A percentile compares a stretch with the other conserved stretches of the same genome.
phyloP scores from a whole-genome alignment of 768 basidiomycete species.

The Tricholoma matsutake region DNA sequence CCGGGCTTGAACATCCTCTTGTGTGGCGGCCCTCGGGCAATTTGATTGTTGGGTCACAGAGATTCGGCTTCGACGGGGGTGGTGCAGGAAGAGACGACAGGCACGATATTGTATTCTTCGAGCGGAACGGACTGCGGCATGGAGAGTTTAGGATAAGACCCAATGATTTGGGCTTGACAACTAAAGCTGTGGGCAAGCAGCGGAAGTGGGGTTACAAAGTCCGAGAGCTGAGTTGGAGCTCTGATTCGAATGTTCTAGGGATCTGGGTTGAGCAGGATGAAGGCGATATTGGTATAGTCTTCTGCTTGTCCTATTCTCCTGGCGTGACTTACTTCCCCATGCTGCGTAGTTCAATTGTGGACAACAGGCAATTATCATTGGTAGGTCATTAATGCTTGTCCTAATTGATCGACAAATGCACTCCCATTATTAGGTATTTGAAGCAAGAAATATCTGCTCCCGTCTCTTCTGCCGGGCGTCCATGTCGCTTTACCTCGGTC shows the following conservation, averaged over 20 bases:
- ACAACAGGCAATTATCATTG: conserved; percentile 94
- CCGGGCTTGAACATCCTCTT: conserved; percentile 76
- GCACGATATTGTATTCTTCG: conserved; percentile 92
- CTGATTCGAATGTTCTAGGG: conserved; percentile 81
- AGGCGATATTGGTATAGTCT: conserved; percentile 65
- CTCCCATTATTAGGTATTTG: conserved; percentile 62
- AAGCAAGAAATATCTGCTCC: conserved; percentile 81
- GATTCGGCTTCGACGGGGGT: conserved; percentile 76
- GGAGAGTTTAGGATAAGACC: conserved; percentile 75
- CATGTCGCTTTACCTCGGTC: conserved; percentile 66
- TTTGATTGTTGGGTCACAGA: conserved; percentile 76
- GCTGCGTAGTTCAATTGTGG: conserved; percentile 81
- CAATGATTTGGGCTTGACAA: conserved; percentile 27
- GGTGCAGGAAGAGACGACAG: conserved; percentile 61
- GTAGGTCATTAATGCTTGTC: conserved; percentile 33
- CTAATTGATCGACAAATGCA: background rate
- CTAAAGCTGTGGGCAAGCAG: conserved; percentile 30
- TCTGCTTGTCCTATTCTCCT: background rate
- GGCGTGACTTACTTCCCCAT: conserved; percentile 2
- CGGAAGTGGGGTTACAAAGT: conserved; percentile 68
- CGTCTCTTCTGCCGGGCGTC: conserved; percentile 19
- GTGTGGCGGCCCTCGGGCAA: conserved; percentile 90
- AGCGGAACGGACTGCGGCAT: conserved; percentile 90
- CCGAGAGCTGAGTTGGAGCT: conserved; percentile 79
- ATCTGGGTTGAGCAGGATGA: conserved; percentile 76